Evolutionary conservation across 192 early-diverging fungal genomes (phyloP), one percentile per base, ranked within the genome.

Genomic region (Umbelopsis vinacea): DNA sequence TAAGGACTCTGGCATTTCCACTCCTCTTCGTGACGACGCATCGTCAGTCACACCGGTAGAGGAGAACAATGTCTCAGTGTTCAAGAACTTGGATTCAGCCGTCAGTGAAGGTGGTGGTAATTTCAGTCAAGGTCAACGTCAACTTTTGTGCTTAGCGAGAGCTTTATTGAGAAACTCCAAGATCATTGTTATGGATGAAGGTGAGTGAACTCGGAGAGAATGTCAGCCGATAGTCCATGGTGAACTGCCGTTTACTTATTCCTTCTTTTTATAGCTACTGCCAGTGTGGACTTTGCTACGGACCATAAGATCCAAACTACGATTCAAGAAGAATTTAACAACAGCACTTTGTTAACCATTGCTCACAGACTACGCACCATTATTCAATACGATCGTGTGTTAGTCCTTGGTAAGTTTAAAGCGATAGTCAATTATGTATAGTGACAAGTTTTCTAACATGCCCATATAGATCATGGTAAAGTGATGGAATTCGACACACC

Each of bases 291-390:
- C 71, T 88, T 89, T 77, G 87, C 89, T 22, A 95, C 93, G 0
- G 96, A 97, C 75, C 80, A 84, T n/a, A 83, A 82, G 22, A 96
- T 97, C 72, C 96, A 97, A 81, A 79, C 76, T 10, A 92, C 95
- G 0, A 95, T 97, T 67, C 89, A 92, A 33, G 82, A 88, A 54
- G 84, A 85, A 33, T 93, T 95, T 79, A 82, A 82, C 35, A 80
- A 90, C 50, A 87, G 87, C 4, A 83, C 85, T 0, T 75, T 87
- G 14, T 70, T 87, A 12, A 82, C 80, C 26, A 87, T 87, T 66
- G 85, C 85, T 8, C 85, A 87, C 70, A 72, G 85, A 11, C 47
- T 87, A 26, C 80, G 80, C 53, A 87, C 85, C 2, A 78, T 87
- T 12, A 83, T 85, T 55, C 81, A 83, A 50, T 87, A 87, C 52